Conservation (phyloP, 345 rosid genomes). For the Moringa oleifera region DNA sequence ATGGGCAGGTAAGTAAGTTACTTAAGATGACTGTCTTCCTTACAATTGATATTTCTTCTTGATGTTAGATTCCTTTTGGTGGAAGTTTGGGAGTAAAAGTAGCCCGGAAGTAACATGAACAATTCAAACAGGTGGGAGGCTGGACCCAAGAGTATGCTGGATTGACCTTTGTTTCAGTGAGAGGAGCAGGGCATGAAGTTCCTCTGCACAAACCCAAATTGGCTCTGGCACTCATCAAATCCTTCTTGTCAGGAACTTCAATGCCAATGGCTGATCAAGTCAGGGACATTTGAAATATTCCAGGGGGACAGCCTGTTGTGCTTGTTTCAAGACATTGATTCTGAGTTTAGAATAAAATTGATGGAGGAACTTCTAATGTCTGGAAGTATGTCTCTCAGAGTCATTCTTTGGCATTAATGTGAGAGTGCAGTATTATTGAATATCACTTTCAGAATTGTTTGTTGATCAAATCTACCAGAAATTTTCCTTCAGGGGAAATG, state of each 20-base stretch:
- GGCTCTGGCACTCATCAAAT: constrained; percentile 65
- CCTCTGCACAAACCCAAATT: constrained; percentile 80
- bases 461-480: too few species aligned
- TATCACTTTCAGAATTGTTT: too few species aligned
- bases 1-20: constrained; percentile 57
- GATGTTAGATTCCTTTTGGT: too few species aligned
- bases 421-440: too few species aligned
- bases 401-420: too few species aligned
- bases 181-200: constrained; percentile 96
- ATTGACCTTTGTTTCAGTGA: constrained; percentile 69
- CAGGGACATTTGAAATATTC: constrained; percentile 24
- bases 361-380: too few species aligned
- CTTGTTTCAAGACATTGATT: too few species aligned
- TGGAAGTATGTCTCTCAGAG: too few species aligned
- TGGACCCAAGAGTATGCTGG: constrained; percentile 89
- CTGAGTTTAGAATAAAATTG: too few species aligned
- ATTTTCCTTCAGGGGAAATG: too few species aligned
- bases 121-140: constrained; percentile 75
- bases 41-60: neutral
- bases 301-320: too few species aligned
- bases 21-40: neutral
- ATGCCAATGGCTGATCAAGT: constrained; percentile 34
- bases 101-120: neutral
- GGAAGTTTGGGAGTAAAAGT: neutral
- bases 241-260: constrained; percentile 64